These are phyloP conservation scores for Zymoseptoria ardabiliae DNA, from an alignment of 2,329 filamentous ascomycete species.

Conservation along the genomic window DNA sequence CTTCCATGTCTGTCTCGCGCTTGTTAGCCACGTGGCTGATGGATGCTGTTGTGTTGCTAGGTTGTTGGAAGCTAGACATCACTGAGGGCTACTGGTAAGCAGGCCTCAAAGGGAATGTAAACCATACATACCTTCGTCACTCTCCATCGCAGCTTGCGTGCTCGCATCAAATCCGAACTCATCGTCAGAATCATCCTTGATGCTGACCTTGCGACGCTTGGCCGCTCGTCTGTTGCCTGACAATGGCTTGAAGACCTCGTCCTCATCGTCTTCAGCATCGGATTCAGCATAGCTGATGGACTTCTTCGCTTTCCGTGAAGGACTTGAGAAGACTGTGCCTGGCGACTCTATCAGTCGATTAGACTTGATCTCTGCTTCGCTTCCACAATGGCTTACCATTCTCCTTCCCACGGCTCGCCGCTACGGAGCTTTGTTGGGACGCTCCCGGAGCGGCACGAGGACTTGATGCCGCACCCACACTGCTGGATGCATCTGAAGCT, in stretches of 20 bases:
- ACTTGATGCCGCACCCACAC: slow-evolving; percentile 11
- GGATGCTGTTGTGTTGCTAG: neutral
- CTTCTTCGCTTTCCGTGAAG: slow-evolving; percentile 66
- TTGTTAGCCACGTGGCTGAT: slow-evolving; percentile 11
- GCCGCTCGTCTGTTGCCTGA: slow-evolving; percentile 39
- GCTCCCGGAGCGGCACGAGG: slow-evolving; percentile 16
- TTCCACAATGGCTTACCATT: slow-evolving; percentile 35
- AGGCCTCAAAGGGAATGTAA: slow-evolving; percentile 2
- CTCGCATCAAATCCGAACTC: slow-evolving; percentile 55
- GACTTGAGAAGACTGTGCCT: slow-evolving; percentile 55
- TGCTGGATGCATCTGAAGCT: slow-evolving; percentile 10
- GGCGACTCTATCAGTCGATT: slow-evolving; percentile 37
- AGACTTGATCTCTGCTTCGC: slow-evolving; percentile 33
- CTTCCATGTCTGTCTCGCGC: slow-evolving; percentile 57
- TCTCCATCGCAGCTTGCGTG: slow-evolving; percentile 49
- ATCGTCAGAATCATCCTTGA: slow-evolving; percentile 63
- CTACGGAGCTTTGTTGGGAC: slow-evolving; percentile 47
- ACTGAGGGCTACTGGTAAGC: slow-evolving; percentile 18
- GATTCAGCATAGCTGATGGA: slow-evolving; percentile 78
- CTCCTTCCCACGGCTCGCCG: slow-evolving; percentile 45
- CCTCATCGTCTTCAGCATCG: slow-evolving; percentile 68
- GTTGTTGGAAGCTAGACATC: slow-evolving; percentile 7
- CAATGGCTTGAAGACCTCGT: slow-evolving; percentile 59
- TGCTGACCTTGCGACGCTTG: slow-evolving; percentile 56
- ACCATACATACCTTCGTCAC: slow-evolving; percentile 51